Base-by-base conservation (phyloP, 31 red algal species). In the Odonthalia washingtoniensis region DNA sequence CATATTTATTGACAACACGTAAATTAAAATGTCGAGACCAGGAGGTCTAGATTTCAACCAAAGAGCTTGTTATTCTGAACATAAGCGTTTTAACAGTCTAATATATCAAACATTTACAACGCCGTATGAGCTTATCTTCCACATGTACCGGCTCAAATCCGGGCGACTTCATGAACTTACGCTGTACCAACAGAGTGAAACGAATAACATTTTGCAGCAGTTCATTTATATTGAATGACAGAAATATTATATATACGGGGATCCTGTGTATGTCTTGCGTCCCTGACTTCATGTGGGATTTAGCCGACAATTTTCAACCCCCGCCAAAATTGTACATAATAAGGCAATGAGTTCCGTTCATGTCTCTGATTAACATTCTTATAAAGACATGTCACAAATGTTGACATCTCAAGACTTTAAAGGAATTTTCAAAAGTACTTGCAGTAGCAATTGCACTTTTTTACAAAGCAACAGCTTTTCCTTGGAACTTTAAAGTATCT, bases 11-110 rank as follows among this genome's bases (percentile, higher is more conserved):
- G 80, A 83, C 62, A 39, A 61, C 12, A 83, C 80, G 3, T 0
- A 68, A 69, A 40, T 70, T n/a, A 34, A 5, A 17, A 83, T 83
- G 6, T 36, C 28, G 33, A 26, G 80, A 21, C 60, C 80, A 70
- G 57, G 5, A n/a, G 62, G 80, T 12, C 18, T 5, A 17, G 33
- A 32, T 32, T 27, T 12, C 4, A 0, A 69, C n/a, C 80, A 83
- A 83, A 66, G 31, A 17, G n/a, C 60, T 4, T 66, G 0, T 34
- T 83, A 83, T 42, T 38, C 63, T 5, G 4, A 0, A 6, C 62
- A 83, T 31, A 83, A 83, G 0, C 26, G 62, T 18, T 37, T 66
- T 9, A 18, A 83, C 0, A 69, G 80, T 40, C 46, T 83, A 33
- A 42, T 83, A 5, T 83, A 69, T 83, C 63, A 39, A 12, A 83